Evolutionary conservation across 345 rosid genomes (phyloP).

Genomic region (Lepidium didymum): DNA sequence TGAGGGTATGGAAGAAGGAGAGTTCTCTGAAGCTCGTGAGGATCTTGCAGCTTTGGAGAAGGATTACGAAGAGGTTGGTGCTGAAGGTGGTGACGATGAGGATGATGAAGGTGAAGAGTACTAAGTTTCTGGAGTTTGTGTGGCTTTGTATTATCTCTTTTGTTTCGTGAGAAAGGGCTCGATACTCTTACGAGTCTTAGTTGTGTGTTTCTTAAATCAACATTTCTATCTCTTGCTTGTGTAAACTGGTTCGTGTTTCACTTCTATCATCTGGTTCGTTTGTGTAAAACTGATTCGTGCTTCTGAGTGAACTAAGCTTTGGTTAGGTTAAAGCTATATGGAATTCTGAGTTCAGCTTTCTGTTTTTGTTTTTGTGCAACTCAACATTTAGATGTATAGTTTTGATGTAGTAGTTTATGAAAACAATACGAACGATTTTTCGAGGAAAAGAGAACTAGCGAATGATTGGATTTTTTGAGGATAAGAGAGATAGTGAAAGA

Average conservation of each 20-base stretch:
- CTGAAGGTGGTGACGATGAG: conserved; percentile 66
- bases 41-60: conserved; percentile 76
- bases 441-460: too few species aligned
- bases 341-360: too few species aligned
- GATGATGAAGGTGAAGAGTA: conserved; percentile 56
- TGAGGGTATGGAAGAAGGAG: conserved; percentile 87
- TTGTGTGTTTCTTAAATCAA: conserved; percentile 4
- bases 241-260: neutral
- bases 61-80: conserved; percentile 78
- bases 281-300: neutral
- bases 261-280: neutral
- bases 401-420: too few species aligned
- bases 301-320: neutral
- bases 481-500: too few species aligned
- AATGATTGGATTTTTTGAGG: too few species aligned
- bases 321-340: too few species aligned
- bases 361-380: too few species aligned
- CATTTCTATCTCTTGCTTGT: neutral
- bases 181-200: conserved; percentile 20
- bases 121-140: neutral
- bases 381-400: too few species aligned
- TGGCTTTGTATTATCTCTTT: neutral
- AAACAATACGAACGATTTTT: too few species aligned
- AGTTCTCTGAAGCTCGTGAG: conserved; percentile 75
- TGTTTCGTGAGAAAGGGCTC: neutral